phyloP scores from a whole-genome alignment of 2,329 filamentous ascomycete genomes.

The Gnomoniopsis sp. region DNA sequence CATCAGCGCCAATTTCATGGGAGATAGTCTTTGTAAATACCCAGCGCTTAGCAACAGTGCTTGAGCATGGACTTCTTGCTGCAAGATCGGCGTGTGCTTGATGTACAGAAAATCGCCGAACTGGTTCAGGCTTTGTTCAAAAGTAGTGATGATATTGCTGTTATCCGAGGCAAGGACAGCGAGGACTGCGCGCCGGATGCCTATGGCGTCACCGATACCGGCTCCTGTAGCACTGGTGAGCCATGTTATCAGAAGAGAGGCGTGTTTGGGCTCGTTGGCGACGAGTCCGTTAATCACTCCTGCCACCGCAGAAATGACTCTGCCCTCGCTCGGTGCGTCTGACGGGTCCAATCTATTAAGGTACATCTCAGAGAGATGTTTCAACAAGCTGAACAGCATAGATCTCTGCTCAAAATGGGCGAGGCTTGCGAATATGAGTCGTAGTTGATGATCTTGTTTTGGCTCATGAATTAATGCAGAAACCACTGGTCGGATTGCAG shows the following conservation, averaged over 20 bases:
- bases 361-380: slow-evolving; percentile 42
- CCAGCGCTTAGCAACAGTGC: slow-evolving; percentile 74
- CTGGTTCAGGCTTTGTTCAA: slow-evolving; percentile 67
- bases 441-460: slow-evolving; percentile 26
- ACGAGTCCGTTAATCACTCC: slow-evolving; percentile 52
- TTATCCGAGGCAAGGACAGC: slow-evolving; percentile 52
- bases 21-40: slow-evolving; percentile 65
- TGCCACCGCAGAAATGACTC: slow-evolving; percentile 54
- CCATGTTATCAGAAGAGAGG: slow-evolving; percentile 59
- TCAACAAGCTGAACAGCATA: slow-evolving; percentile 36
- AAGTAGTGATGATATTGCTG: slow-evolving; percentile 48
- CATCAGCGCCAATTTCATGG: slow-evolving; percentile 64
- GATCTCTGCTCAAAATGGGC: slow-evolving; percentile 42
- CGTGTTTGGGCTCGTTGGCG: slow-evolving; percentile 43
- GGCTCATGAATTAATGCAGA: slow-evolving; percentile 29
- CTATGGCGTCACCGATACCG: slow-evolving; percentile 60
- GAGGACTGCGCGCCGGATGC: slow-evolving; percentile 64
- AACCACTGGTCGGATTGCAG: slow-evolving; percentile 35
- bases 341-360: slow-evolving; percentile 34
- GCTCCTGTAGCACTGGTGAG: slow-evolving; percentile 61
- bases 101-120: slow-evolving; percentile 89
- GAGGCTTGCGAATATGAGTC: slow-evolving; percentile 32
- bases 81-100: slow-evolving; percentile 75
- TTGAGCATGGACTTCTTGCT: slow-evolving; percentile 87
- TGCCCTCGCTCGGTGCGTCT: slow-evolving; percentile 25